phyloP scores from a whole-genome alignment of 1,139 yeast species.

The Kodamaea alishanica region DNA sequence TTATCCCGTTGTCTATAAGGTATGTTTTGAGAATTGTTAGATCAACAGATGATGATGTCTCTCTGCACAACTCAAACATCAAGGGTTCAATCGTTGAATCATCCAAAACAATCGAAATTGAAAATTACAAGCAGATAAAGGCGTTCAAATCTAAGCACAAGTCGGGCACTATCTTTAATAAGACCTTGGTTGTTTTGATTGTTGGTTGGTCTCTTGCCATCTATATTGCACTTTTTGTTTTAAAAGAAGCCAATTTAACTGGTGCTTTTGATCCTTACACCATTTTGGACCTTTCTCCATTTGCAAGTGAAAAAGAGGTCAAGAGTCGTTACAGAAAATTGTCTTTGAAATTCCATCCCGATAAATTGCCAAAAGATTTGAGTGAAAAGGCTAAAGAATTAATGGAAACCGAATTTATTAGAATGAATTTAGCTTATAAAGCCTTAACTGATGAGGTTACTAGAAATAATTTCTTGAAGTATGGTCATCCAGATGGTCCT shows the following conservation, averaged over 20 bases:
- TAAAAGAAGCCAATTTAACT: conserved; percentile 45
- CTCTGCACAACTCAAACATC: conserved; percentile 21
- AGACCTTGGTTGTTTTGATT: conserved; percentile 43
- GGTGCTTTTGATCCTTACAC: conserved; percentile 85
- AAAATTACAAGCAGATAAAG: conserved; percentile 40
- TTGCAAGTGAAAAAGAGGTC: conserved; percentile 71
- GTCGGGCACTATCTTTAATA: conserved; percentile 41
- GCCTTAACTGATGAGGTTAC: conserved; percentile 89
- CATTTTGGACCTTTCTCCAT: conserved; percentile 67
- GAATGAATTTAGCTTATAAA: conserved; percentile 87
- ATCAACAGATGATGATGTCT: conserved; percentile 19
- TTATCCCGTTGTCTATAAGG: conserved; percentile 65
- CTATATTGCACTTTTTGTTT: conserved; percentile 44
- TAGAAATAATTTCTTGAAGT: conserved; percentile 75
- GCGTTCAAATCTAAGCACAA: conserved; percentile 37
- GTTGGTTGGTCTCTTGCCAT: conserved; percentile 69
- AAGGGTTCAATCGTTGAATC: conserved; percentile 33
- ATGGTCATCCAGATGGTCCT: conserved; percentile 98
- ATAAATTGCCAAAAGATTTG: conserved; percentile 70
- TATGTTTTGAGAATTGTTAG: conserved; percentile 31
- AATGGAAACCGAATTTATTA: conserved; percentile 74
- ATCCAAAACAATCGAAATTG: conserved; percentile 32
- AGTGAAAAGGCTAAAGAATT: conserved; percentile 51
- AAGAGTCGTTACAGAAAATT: conserved; percentile 81
- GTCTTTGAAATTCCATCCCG: conserved; percentile 90